These are phyloP conservation scores for Claviceps citrina DNA, from an alignment of 2,329 filamentous ascomycete genomes.

Conservation along the genomic window DNA sequence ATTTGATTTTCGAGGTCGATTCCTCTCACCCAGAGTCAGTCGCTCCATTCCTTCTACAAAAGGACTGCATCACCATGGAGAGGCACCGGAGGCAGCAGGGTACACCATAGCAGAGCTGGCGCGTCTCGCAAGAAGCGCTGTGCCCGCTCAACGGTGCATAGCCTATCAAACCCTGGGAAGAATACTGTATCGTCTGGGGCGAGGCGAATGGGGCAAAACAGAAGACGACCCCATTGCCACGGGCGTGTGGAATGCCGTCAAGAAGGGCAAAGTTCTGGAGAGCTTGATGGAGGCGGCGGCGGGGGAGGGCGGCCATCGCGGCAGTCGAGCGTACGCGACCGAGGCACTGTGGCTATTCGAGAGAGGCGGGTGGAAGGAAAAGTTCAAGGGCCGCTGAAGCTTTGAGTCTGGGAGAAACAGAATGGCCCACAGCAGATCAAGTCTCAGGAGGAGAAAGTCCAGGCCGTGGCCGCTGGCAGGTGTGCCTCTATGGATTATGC, in stretches of 20 bases:
- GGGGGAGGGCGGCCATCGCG: slow-evolving; percentile 54
- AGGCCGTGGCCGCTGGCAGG: no score
- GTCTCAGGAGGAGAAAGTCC: no score
- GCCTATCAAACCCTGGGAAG: slow-evolving; percentile 84
- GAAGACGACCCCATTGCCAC: slow-evolving; percentile 47
- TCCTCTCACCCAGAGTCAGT: slow-evolving; percentile 64
- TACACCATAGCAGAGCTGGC: slow-evolving; percentile 85
- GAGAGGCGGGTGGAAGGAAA: slow-evolving; percentile 55
- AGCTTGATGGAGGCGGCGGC: slow-evolving; percentile 64
- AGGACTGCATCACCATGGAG: slow-evolving; percentile 84
- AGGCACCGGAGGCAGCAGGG: slow-evolving; percentile 82
- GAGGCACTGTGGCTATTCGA: slow-evolving; percentile 79
- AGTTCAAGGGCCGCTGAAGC: slow-evolving; percentile 39
- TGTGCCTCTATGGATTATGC: no score
- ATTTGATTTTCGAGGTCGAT: slow-evolving; percentile 71
- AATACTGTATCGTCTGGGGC: slow-evolving; percentile 68
- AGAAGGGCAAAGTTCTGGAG: slow-evolving; percentile 62
- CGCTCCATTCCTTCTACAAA: slow-evolving; percentile 59
- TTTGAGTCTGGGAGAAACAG: no score
- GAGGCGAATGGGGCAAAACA: slow-evolving; percentile 49
- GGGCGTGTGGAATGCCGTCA: slow-evolving; percentile 70
- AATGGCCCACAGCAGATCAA: no score
- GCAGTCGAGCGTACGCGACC: slow-evolving; percentile 68
- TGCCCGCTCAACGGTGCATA: slow-evolving; percentile 76
- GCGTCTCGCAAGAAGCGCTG: slow-evolving; percentile 61